Base-by-base conservation (phyloP, 805 yeast genomes). In the Isabelozyma heimii region DNA sequence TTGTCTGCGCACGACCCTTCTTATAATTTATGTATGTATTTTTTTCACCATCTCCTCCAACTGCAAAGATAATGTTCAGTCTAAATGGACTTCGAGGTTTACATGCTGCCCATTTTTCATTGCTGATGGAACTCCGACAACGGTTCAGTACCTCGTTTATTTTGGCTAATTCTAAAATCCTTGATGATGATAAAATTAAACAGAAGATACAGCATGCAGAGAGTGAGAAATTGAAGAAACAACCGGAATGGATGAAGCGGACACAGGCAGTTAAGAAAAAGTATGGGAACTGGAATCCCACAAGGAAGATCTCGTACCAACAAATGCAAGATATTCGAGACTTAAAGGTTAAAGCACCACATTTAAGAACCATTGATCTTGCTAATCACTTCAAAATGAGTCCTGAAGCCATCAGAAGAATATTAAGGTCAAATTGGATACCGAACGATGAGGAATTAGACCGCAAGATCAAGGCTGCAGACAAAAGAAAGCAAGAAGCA, bases 351-450 rank as follows among this genome's bases (percentile, higher is more conserved):
- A 70, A 76, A 47, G 65, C 73, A 52, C 97, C 97, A 0, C 74
- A 79, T n/a, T 53, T 87, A 46, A 80, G 78, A 4, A 76, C 85
- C 2, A 69, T 70, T 2, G 85, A 82, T 40, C 62, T 91, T 5
- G 85, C 90, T 0, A 71, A 77, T 30, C 78, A 77, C 59, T 91
- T 86, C 66, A 72, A 78, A 44, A 76, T 89, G 5, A 86, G 94
- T 0, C 92, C 95, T 0, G 95, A 91, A 55, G 88, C 91, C 0
- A 79, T 91, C 2, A 73, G 96, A 50, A 78, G 96, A 53, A 89
- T 91, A 15, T 62, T 91, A 54, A 84, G 82, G 61, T 84, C 92
- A 5, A 81, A 77, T 37, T 91, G 96, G 95, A 67, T 63, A 14
- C 96, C 97, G 0, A 72, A 65, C 4, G 76, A 70, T 1, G 76